Percentiles rank a stretch among this genome's conserved stretches.
Evolutionary conservation across 2,329 filamentous ascomycete species (phyloP).

Genomic region (Colletotrichum phormii): DNA sequence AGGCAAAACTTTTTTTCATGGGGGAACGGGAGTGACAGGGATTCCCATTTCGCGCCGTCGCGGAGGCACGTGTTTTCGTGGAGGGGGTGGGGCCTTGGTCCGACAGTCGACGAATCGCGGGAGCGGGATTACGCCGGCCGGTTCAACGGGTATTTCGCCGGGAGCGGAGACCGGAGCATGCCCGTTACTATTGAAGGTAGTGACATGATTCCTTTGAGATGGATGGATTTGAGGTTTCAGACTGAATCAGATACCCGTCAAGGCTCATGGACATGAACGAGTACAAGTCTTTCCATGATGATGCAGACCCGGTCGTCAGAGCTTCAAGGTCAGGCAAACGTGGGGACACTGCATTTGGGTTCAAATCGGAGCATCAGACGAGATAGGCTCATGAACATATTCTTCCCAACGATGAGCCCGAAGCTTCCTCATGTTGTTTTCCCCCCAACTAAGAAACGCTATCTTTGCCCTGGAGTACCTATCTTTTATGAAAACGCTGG

Average conservation of each 20-base stretch:
- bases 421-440: neutral
- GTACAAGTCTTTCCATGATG: neutral
- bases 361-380: neutral
- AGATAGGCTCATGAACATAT: neutral
- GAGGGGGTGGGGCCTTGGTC: neutral
- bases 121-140: constrained; percentile 17
- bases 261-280: too few relatives aligned
- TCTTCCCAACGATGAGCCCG: neutral
- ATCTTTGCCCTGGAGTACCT: too few relatives aligned
- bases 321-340: neutral
- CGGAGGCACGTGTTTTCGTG: constrained; percentile 38
- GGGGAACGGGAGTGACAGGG: constrained; percentile 6
- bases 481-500: neutral
- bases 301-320: too few relatives aligned
- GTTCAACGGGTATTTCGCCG: neutral
- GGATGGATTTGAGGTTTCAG: too few relatives aligned
- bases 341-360: neutral
- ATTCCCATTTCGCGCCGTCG: constrained; percentile 27
- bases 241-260: neutral
- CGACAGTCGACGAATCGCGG: constrained; percentile 7
- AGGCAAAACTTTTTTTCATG: constrained; percentile 42
- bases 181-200: too few relatives aligned
- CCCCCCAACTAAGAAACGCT: neutral
- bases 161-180: neutral
- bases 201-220: too few relatives aligned